These are phyloP conservation scores for Arachnomyces sp. DNA, from an alignment of 2,329 filamentous ascomycete genomes.

Conservation along the genomic window DNA sequence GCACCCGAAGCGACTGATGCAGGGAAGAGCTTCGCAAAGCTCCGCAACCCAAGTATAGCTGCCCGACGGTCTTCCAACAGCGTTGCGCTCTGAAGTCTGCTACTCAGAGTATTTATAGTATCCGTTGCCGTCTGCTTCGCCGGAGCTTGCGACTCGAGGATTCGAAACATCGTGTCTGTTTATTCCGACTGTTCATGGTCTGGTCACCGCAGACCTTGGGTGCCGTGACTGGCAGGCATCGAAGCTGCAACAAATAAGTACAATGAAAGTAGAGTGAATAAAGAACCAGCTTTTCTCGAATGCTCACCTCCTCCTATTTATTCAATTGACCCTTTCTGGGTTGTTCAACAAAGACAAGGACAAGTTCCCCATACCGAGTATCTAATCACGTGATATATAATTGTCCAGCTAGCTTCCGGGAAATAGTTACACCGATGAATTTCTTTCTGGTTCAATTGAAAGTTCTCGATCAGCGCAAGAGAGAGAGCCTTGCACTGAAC, in stretches of 20 bases:
- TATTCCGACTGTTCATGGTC: conserved; percentile 32
- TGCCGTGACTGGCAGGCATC: conserved; percentile 22
- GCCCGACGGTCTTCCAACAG: conserved; percentile 89
- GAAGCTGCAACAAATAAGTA: conserved; percentile 10
- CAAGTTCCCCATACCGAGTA: too few relatives aligned
- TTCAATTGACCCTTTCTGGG: too few relatives aligned
- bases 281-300: too few relatives aligned
- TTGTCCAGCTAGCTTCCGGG: too few relatives aligned
- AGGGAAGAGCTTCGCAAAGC: conserved; percentile 93
- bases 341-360: too few relatives aligned
- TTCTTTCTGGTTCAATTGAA: too few relatives aligned
- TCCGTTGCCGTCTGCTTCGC: conserved; percentile 93
- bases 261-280: too few relatives aligned
- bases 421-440: too few relatives aligned
- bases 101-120: conserved; percentile 84
- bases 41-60: conserved; percentile 83
- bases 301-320: too few relatives aligned
- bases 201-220: conserved; percentile 29
- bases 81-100: conserved; percentile 78
- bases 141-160: conserved; percentile 64
- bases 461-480: too few relatives aligned
- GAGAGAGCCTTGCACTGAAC: too few relatives aligned
- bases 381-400: too few relatives aligned
- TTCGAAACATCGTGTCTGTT: conserved; percentile 42
- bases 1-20: conserved; percentile 91